Conservation (phyloP, 805 yeast genomes). For the Candida insectorum region DNA sequence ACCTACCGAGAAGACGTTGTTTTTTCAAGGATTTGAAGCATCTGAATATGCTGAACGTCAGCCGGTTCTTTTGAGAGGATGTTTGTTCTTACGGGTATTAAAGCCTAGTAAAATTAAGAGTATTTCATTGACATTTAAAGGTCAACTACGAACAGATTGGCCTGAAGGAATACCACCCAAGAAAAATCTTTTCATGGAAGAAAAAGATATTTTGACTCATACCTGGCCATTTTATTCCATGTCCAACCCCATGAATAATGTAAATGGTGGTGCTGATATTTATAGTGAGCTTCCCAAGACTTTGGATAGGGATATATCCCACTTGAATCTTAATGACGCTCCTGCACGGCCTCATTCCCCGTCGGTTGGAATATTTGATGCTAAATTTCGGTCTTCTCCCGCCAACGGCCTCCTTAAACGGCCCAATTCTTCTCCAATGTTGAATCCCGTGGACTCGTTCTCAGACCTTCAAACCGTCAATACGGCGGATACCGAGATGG, state of each 20-base stretch:
- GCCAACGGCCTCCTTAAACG: slow-evolving; percentile 24
- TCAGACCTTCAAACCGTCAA: slow-evolving; percentile 16
- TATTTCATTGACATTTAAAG: slow-evolving; percentile 60
- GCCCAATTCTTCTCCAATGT: slow-evolving; percentile 28
- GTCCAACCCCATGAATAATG: slow-evolving; percentile 15
- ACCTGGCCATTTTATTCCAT: slow-evolving; percentile 81
- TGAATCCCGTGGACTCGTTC: slow-evolving; percentile 18
- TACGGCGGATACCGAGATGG: slow-evolving; percentile 15
- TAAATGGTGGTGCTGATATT: slow-evolving; percentile 47
- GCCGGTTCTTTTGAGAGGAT: slow-evolving; percentile 80
- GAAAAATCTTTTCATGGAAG: slow-evolving; percentile 61
- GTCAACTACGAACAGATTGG: slow-evolving; percentile 83
- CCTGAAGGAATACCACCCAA: slow-evolving; percentile 98
- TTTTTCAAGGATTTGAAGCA: slow-evolving; percentile 75
- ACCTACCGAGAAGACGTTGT: slow-evolving; percentile 76
- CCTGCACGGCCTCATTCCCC: slow-evolving; percentile 8
- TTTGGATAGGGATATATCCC: slow-evolving; percentile 30
- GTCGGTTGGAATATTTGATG: slow-evolving; percentile 2
- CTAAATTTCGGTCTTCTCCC: slow-evolving; percentile 11
- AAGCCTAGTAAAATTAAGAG: slow-evolving; percentile 71
- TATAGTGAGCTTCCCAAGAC: slow-evolving; percentile 25
- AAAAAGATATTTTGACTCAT: slow-evolving; percentile 65
- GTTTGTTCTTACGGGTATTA: slow-evolving; percentile 62
- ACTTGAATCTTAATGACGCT: slow-evolving; percentile 32
- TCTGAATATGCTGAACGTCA: slow-evolving; percentile 63